These are phyloP conservation scores for Fusarium sp. DNA, from an alignment of 2,329 filamentous ascomycete genomes.

Conservation along the genomic window DNA sequence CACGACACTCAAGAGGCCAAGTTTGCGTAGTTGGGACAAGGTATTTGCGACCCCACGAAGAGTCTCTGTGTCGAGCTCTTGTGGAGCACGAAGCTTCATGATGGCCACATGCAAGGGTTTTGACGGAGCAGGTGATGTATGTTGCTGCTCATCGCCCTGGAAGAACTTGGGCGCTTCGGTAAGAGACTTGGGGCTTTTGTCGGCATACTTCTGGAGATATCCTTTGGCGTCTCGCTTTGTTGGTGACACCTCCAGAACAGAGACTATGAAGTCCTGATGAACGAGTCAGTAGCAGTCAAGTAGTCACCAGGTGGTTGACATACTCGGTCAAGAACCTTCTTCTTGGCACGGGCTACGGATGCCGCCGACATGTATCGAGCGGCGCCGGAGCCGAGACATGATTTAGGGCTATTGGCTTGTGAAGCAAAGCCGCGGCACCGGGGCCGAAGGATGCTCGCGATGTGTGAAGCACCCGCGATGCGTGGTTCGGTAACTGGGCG, in stretches of 20 bases:
- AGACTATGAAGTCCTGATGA: slow-evolving; percentile 84
- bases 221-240: slow-evolving; percentile 93
- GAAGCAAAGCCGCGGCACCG: slow-evolving; percentile 27
- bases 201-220: slow-evolving; percentile 86
- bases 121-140: slow-evolving; percentile 21
- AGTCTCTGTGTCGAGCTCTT: slow-evolving; percentile 75
- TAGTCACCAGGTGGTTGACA: background rate
- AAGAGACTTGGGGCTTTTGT: slow-evolving; percentile 44
- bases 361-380: slow-evolving; percentile 47
- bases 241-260: slow-evolving; percentile 86
- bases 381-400: slow-evolving; percentile 28
- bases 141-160: slow-evolving; percentile 45
- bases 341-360: slow-evolving; percentile 46
- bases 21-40: slow-evolving; percentile 81
- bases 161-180: slow-evolving; percentile 49
- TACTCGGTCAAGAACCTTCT: slow-evolving; percentile 50
- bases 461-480: background rate
- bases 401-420: slow-evolving; percentile 18
- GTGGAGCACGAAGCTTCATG: slow-evolving; percentile 83
- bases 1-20: slow-evolving; percentile 85
- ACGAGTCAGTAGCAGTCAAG: slow-evolving; percentile 15
- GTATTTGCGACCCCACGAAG: slow-evolving; percentile 84
- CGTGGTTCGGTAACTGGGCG: slow-evolving; percentile 17
- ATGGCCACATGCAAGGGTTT: slow-evolving; percentile 75
- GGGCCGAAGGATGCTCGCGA: slow-evolving; percentile 15